Base-by-base conservation (phyloP, 805 yeast genomes). In the Ogataea trehalophila region DNA sequence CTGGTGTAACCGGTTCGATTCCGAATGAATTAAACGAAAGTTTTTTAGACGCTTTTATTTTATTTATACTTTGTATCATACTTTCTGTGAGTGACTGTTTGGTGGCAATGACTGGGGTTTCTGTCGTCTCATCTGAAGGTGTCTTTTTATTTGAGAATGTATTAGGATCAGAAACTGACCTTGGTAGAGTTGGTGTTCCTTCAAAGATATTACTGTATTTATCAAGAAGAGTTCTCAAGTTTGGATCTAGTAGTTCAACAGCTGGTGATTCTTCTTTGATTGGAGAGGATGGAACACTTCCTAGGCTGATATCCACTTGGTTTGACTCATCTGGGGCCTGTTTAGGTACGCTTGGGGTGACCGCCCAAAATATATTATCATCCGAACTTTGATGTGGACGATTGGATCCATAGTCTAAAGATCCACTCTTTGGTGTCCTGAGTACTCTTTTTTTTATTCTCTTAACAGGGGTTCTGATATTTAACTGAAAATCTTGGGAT, bases 261-360 rank as follows among this genome's bases (percentile, higher is more conserved):
- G 17, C 53, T 2, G 57, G 45, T 1, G 54, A 15, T 16, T 57
- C 59, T 20, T 61, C 64, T 47, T 60, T 66, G 39, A 75, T 54
- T 0, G 80, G 80, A 4, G 80, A 75, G 3, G 78, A 73, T 1
- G 73, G 70, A 8, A 70, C 53, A 36, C 56, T 53, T 48, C 51
- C 43, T 18, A 38, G 44, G 34, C 46, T 45, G 39, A 51, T 52
- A 34, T 45, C 52, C 33, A 55, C 51, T n/a, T 53, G 55, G 29
- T 48, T 46, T 31, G 39, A 39, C 6, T 40, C 41, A 18, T 42
- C 16, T 38, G 48, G 51, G 42, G 48, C 48, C 45, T 48, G 47
- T 41, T 55, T 54, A 15, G 47, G 29, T 8, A 54, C 37, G 36
- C 56, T 50, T n/a, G 78, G 77, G 5, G 75, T 70, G 14, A 59